Evolutionary conservation across 2,329 filamentous ascomycete genomes (phyloP).

Genomic region (Paramyrothecium sp.): DNA sequence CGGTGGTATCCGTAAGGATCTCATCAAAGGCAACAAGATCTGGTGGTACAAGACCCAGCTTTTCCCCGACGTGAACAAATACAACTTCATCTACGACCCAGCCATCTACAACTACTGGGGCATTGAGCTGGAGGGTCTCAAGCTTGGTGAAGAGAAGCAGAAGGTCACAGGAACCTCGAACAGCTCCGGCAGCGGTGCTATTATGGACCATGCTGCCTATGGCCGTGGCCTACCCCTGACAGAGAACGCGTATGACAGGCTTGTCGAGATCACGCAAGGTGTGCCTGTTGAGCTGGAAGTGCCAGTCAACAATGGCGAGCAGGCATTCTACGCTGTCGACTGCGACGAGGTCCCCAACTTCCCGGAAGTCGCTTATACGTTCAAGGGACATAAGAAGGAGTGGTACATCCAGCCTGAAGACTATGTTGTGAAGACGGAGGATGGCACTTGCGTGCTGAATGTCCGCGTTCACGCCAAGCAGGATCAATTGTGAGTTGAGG

Average conservation of each 20-base stretch:
- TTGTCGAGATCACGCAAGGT: slow-evolving; percentile 11
- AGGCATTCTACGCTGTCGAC: slow-evolving; percentile 12
- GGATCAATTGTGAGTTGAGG: slow-evolving; percentile 11
- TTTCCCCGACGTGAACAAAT: slow-evolving; percentile 14
- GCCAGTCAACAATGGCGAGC: slow-evolving; percentile 15
- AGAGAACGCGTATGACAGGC: slow-evolving; percentile 10
- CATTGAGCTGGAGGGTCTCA: slow-evolving; percentile 9
- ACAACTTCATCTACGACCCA: slow-evolving; percentile 13
- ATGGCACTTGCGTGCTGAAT: slow-evolving; percentile 14
- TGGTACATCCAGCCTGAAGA: slow-evolving; percentile 11
- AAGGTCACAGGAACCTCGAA: slow-evolving; percentile 9
- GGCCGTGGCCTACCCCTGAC: slow-evolving; percentile 13
- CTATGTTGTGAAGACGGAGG: slow-evolving; percentile 11
- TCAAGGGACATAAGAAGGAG: slow-evolving; percentile 8
- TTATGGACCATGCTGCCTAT: slow-evolving; percentile 16
- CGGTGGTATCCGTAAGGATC: slow-evolving; percentile 10
- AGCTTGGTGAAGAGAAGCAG: slow-evolving; percentile 13
- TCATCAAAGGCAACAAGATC: slow-evolving; percentile 21
- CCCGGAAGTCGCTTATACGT: slow-evolving; percentile 10
- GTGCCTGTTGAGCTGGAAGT: slow-evolving; percentile 8
- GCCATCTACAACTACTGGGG: slow-evolving; percentile 17
- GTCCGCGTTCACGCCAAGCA: slow-evolving; percentile 11
- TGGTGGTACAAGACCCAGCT: slow-evolving; percentile 25
- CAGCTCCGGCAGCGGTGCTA: slow-evolving; percentile 11
- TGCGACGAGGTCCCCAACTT: slow-evolving; percentile 8